These are phyloP conservation scores for Gastrodia elata DNA, from an alignment of 106 monocot genomes.

Conservation along the genomic window DNA sequence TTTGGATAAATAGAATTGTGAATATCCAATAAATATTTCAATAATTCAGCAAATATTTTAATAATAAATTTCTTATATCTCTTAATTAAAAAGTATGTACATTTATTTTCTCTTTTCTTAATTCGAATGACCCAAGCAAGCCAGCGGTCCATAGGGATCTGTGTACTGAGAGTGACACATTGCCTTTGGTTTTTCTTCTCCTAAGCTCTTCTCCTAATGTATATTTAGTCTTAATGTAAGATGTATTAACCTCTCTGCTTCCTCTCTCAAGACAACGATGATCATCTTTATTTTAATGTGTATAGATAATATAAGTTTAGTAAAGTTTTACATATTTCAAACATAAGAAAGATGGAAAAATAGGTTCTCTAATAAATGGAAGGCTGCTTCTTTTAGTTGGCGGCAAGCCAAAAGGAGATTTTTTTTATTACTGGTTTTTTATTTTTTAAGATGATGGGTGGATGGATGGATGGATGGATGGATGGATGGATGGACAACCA, in stretches of 20 bases:
- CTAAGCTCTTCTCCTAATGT: background rate
- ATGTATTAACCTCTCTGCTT: background rate
- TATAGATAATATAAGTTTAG: no score
- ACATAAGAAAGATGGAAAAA: background rate
- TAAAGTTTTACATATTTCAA: background rate
- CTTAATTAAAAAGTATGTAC: no score
- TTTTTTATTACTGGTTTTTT: constrained; percentile 23
- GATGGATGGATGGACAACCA: constrained; percentile 37
- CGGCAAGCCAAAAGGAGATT: constrained; percentile 8
- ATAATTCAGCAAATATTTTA: no score
- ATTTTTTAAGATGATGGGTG: constrained; percentile 11
- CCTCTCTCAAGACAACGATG: no score
- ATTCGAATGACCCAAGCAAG: constrained; percentile 17
- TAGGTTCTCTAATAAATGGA: background rate
- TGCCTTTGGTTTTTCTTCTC: constrained; percentile 22
- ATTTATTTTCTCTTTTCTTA: no score
- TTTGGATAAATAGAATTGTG: no score
- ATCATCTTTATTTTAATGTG: no score
- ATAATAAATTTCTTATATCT: no score
- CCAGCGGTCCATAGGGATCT: constrained; percentile 64
- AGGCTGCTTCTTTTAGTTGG: constrained; percentile 7
- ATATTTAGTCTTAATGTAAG: no score
- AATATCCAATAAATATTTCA: no score
- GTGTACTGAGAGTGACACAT: constrained; percentile 52
- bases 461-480: constrained; percentile 2